phyloP scores from a whole-genome alignment of 2,329 filamentous ascomycete genomes.

The Penicillium sp. region DNA sequence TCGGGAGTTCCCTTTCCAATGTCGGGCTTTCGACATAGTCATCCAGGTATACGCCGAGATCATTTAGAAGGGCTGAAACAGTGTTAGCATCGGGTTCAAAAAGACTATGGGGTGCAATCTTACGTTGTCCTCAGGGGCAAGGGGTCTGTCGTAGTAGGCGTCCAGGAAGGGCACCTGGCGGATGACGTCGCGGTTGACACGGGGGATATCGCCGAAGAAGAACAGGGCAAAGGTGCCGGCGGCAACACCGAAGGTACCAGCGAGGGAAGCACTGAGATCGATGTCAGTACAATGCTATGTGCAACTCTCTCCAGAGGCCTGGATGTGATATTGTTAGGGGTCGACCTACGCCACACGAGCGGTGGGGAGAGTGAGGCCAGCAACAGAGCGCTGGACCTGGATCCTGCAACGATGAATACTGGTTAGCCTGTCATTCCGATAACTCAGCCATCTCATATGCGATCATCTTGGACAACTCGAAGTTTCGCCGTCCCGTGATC shows the following conservation, averaged over 20 bases:
- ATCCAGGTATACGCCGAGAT: constrained; percentile 14
- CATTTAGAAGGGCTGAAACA: constrained; percentile 35
- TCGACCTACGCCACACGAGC: constrained; percentile 45
- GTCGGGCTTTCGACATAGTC: constrained; percentile 3
- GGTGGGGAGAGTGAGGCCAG: constrained; percentile 45
- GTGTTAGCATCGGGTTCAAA: constrained; percentile 17
- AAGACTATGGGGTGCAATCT: constrained; percentile 18
- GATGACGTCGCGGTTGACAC: constrained; percentile 58
- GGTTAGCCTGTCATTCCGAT: constrained; percentile 4
- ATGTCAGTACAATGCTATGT: constrained; percentile 15
- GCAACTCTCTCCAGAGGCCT: background rate
- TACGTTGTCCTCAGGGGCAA: constrained; percentile 60
- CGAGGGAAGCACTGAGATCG: constrained; percentile 42
- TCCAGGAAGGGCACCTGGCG: constrained; percentile 56
- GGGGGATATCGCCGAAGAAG: constrained; percentile 61
- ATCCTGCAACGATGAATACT: constrained; percentile 40
- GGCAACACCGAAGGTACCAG: constrained; percentile 52
- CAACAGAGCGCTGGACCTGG: constrained; percentile 45
- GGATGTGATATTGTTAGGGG: background rate
- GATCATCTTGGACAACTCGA: background rate
- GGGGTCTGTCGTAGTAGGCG: constrained; percentile 52
- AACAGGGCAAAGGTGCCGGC: constrained; percentile 57
- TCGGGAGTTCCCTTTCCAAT: constrained; percentile 8
- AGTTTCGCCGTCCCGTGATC: background rate
- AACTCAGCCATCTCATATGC: background rate